These are phyloP conservation scores for Ustilago lituana DNA, from an alignment of 1,284 basidiomycete species.

Conservation along the genomic window DNA sequence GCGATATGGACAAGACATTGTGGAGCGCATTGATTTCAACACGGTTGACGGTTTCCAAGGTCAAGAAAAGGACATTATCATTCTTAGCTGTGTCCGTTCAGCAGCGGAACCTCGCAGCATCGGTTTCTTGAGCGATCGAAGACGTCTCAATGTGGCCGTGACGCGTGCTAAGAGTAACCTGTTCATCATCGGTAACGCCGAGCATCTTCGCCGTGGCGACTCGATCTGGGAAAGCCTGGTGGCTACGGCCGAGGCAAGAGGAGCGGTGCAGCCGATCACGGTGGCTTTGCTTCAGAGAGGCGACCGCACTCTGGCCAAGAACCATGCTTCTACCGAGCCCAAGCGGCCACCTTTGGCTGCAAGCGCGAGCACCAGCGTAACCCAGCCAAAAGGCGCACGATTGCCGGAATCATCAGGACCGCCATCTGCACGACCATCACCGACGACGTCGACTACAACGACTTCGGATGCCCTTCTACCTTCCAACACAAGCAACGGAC, in stretches of 20 bases:
- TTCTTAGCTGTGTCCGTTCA: slow-evolving; percentile 94
- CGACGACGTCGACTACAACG: slow-evolving; percentile 7
- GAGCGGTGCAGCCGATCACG: slow-evolving; percentile 35
- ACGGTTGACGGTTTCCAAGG: slow-evolving; percentile 99
- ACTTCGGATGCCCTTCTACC: slow-evolving; percentile 25
- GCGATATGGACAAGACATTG: slow-evolving; percentile 79
- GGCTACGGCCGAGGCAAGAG: slow-evolving; percentile 42
- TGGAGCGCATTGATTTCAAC: slow-evolving; percentile 83
- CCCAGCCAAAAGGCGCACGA: slow-evolving; percentile 7
- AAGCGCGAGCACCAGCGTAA: neutral
- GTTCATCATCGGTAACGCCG: slow-evolving; percentile 89
- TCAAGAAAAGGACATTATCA: slow-evolving; percentile 99
- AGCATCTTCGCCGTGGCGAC: slow-evolving; percentile 82
- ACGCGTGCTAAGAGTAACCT: slow-evolving; percentile 94
- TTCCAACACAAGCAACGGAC: neutral
- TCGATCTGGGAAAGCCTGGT: slow-evolving; percentile 54
- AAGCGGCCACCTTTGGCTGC: slow-evolving; percentile 9
- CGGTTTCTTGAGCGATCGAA: slow-evolving; percentile 74
- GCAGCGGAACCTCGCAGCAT: slow-evolving; percentile 70
- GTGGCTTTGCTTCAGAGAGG: slow-evolving; percentile 38
- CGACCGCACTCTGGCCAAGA: slow-evolving; percentile 36
- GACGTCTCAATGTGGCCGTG: slow-evolving; percentile 82
- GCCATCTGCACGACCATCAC: slow-evolving; percentile 9
- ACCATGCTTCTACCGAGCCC: slow-evolving; percentile 9
- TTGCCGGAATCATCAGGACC: slow-evolving; percentile 1